phyloP scores from a whole-genome alignment of 2,329 filamentous ascomycete species.

The Hortaea werneckii region DNA sequence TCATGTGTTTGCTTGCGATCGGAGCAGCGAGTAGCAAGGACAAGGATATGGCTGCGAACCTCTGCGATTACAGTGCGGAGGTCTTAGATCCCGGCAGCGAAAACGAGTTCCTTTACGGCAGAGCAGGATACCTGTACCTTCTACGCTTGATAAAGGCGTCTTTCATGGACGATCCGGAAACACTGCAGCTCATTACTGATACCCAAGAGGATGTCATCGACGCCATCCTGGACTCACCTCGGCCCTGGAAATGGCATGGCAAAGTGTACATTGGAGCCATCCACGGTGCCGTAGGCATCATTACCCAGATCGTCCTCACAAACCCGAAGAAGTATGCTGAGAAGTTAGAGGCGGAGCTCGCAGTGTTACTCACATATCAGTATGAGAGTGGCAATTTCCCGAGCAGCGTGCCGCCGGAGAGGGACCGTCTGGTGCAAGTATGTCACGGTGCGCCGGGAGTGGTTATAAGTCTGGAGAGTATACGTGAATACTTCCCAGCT shows the following conservation, averaged over 20 bases:
- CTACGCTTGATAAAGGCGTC: constrained; percentile 52
- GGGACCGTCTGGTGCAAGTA: constrained; percentile 49
- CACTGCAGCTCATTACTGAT: constrained; percentile 42
- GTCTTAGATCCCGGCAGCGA: constrained; percentile 37
- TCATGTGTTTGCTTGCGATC: constrained; percentile 40
- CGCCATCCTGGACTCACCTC: constrained; percentile 46
- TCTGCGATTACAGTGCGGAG: constrained; percentile 41
- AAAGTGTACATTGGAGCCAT: constrained; percentile 55
- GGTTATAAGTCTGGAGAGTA: constrained; percentile 46
- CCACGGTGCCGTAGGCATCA: constrained; percentile 59
- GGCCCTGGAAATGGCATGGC: constrained; percentile 55
- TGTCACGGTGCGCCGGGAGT: constrained; percentile 59
- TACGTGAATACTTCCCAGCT: constrained; percentile 47
- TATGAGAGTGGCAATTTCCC: constrained; percentile 55
- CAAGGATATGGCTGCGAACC: constrained; percentile 37
- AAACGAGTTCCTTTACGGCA: constrained; percentile 58
- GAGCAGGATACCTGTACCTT: constrained; percentile 58
- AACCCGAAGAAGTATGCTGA: constrained; percentile 45
- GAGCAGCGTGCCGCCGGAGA: constrained; percentile 41
- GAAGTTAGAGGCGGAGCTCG: constrained; percentile 44
- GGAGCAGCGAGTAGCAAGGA: constrained; percentile 42
- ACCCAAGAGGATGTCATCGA: constrained; percentile 49
- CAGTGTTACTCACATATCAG: constrained; percentile 49
- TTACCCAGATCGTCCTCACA: constrained; percentile 57
- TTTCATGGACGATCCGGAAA: constrained; percentile 40